Evolutionary conservation across 2,329 filamentous ascomycete genomes (phyloP), one percentile per base, ranked within the genome.

Genomic region (Tricladium varicosporioides): DNA sequence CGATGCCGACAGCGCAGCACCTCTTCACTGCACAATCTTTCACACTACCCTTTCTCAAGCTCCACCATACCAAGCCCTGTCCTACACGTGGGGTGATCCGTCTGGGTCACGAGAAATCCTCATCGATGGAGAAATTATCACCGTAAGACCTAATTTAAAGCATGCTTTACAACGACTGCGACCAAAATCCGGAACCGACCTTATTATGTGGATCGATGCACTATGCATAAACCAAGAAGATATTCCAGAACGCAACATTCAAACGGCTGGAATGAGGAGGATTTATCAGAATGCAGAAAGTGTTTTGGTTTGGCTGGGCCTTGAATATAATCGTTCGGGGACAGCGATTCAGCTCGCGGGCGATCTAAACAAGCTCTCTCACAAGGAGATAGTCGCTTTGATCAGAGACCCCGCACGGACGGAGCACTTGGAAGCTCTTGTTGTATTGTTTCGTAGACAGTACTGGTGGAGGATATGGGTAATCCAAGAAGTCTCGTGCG

Each of bases 391-490:
- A 2, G 48, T 43, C 4, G 19, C 10, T 8, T 19, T 66, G 14
- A 19, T 69, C 1, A 43, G 46, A 36, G 60, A 60, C 16, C 58
- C 57, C 2, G 42, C 22, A 14, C 51, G 22, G 32, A 49, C 50
- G 31, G 55, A 53, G 9, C 13, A 54, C 68, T 69, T 75, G 47
- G 48, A 58, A 2, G 64, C 70, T 0, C 50, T 77, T 0, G 59
- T 73, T 2, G 54, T 60, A 5, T 58, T 77, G 2, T 75, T 77
- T 65, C 64, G 72, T 49, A 63, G 74, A 8, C 62, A 65, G 2
- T 78, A 75, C 69, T 75, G 75, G 57, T 72, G 68, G 45, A 64
- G 74, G 3, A 69, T 74, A 0, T 77, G 75, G 75, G 71, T 77
- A 1, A 69, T 78, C 0, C 75, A 78, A 59, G 75, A 77, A 59